Evolutionary conservation across 2,329 filamentous ascomycete species (phyloP).

Genomic region (Pseudogymnoascus sp.): DNA sequence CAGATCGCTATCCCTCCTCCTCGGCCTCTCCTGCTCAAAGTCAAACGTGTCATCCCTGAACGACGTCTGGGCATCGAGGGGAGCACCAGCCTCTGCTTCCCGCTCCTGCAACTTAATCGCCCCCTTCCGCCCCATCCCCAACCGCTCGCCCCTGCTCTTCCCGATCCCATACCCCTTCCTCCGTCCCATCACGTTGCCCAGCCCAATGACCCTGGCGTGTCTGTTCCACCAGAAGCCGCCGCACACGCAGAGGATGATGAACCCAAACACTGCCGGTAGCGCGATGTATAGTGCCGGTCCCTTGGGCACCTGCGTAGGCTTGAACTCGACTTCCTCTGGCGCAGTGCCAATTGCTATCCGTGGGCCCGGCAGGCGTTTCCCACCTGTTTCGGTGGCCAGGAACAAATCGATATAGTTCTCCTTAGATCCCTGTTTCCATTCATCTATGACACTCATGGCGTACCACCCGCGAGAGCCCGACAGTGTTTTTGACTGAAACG

Average conservation of each 20-base stretch:
- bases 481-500: conserved; percentile 24
- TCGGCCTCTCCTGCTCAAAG: conserved; percentile 6
- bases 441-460: not conserved
- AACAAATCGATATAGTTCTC: conserved; percentile 4
- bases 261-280: conserved; percentile 25
- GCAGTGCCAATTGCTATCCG: conserved; percentile 4
- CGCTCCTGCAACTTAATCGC: conserved; percentile 24
- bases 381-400: not conserved
- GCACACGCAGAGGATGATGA: conserved; percentile 23
- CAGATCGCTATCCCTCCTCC: conserved; percentile 22
- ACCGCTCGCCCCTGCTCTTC: conserved; percentile 25
- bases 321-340: not conserved
- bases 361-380: not conserved
- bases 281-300: conserved; percentile 28
- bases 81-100: conserved; percentile 21
- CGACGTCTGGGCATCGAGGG: conserved; percentile 21
- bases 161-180: conserved; percentile 26
- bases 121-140: conserved; percentile 23
- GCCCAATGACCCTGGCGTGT: conserved; percentile 25
- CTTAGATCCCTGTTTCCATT: not conserved
- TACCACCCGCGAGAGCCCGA: not conserved
- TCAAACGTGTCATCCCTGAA: not conserved
- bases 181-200: conserved; percentile 29
- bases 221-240: conserved; percentile 25
- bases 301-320: conserved; percentile 18